Percentiles rank a stretch among this genome's conserved stretches.
phyloP scores from a whole-genome alignment of 164 flowering plant species.

The Cinnamomum chago region DNA sequence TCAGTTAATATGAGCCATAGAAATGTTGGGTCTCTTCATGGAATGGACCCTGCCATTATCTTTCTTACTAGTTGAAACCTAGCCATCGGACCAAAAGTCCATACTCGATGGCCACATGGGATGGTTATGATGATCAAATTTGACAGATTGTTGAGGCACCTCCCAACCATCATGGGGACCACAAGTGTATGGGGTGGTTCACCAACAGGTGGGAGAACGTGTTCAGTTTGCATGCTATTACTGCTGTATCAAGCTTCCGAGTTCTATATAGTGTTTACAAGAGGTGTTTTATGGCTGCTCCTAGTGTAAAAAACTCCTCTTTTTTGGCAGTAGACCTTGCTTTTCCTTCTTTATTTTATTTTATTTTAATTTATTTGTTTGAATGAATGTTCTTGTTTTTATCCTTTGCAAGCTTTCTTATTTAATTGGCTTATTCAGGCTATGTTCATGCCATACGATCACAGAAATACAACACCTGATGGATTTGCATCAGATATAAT shows the following conservation, averaged over 20 bases:
- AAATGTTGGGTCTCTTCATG: too few species aligned
- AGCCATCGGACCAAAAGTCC: not conserved
- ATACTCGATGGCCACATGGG: not conserved
- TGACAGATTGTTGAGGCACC: not conserved
- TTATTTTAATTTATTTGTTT: not conserved
- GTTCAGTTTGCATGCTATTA: too few species aligned
- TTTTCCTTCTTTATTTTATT: too few species aligned
- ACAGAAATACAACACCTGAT: slow-evolving; percentile 81
- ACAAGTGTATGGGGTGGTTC: not conserved
- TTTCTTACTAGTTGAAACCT: not conserved
- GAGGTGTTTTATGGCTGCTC: too few species aligned
- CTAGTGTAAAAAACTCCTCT: too few species aligned
- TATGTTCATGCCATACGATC: slow-evolving; percentile 97
- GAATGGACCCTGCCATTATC: too few species aligned
- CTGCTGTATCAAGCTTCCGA: too few species aligned
- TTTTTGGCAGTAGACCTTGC: too few species aligned
- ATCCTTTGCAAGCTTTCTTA: not conserved
- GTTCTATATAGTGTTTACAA: too few species aligned
- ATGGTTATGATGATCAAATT: not conserved
- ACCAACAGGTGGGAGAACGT: too few species aligned
- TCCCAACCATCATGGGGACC: not conserved
- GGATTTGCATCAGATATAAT: slow-evolving; percentile 58
- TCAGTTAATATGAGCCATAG: too few species aligned
- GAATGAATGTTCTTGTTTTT: not conserved
- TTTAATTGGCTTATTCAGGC: slow-evolving; percentile 44